Base-by-base conservation (phyloP, 192 early-diverging fungal genomes). In the Linnemannia elongata region DNA sequence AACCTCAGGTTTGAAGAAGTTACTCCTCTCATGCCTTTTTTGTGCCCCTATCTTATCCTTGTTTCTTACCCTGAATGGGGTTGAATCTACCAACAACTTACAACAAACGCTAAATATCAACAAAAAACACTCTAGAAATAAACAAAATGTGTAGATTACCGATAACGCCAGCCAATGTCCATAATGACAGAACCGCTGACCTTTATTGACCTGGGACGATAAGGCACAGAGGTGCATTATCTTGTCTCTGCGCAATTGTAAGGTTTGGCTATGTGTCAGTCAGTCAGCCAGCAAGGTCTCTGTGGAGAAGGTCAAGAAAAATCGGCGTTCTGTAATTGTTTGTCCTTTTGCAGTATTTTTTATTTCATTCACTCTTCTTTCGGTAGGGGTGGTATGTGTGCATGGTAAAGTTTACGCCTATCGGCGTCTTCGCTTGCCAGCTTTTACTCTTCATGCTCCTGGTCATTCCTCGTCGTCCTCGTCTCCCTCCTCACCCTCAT, bases 221-320 rank as follows among this genome's bases (percentile, higher is more conserved):
- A 66, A 66, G 60, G 60, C 60, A 33, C 3, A 33, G 30, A 66
- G 60, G 30, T 66, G 60, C 60, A 66, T 66, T 66, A 66, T 66
- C 60, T 66, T 33, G 60, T 33, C 27, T 66, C 60, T 66, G 60
- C 60, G 60, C 60, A 66, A 66, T 27, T 15, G 60, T 66, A 66
- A 33, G 60, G 49, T 52, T 52, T 52, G 17, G 10, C 12, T 33
- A 33, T 60, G 60, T 33, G 60, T 66, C 60, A 33, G 60, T 30
- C 30, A 15, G 30, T 33, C 55, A 27, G 55, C n/a, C 55, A 55
- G 22, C n/a, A n/a, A n/a, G n/a, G n/a, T 55, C 54, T 24, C 22
- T 55, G 54, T 57, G 55, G n/a, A 57, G 55, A n/a, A 27, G 17
- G 8, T 9, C 6, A 57, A 55, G 24, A 55, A 55, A 55, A 55